Evolutionary conservation across 352 stramenopile species (phyloP), one percentile per base, ranked within the genome.

Genomic region (Pythium phragmiticola): DNA sequence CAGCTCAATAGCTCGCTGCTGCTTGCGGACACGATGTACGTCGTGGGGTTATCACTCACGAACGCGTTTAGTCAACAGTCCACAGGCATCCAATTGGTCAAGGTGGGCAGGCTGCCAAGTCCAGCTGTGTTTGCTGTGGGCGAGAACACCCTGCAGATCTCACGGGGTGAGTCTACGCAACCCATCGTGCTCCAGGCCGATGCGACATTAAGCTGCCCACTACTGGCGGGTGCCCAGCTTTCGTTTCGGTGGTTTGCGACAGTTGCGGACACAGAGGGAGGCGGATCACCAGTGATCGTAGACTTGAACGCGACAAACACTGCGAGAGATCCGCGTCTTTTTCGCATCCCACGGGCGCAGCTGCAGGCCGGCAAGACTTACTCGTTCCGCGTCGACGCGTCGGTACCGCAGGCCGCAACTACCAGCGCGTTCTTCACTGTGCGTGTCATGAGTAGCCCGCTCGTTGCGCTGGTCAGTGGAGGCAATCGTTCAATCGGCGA

Each of bases 261-360:
- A 0, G 14, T 66, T 58, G 6, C 33, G 49, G 4, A 60, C 46
- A 14, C 66, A 2, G 30, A 50, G 1, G 30, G 14, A 14, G 39
- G 36, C 5, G 19, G 33, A 9, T 14, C 26, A 5, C 43, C 54
- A 8, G 49, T 56, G 8, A 26, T 23, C 16, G 39, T 81, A 30
- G 65, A 82, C 19, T 64, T 88, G 19, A 84, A 72, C 26, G 64
- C 71, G 11, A 73, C 66, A 26, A 90, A 91, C 50, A 73, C 67
- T 0, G 84, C 82, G n/a, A 75, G 77, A 46, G 79, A 91, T 42
- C 80, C 84, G 4, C 77, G 80, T 13, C 65, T 83, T 7, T 93
- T 90, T 47, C 77, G 72, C 16, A 52, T 91, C 0, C 50, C 72
- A 0, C 68, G 77, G 2, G 69, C 75, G 5, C 51, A 64, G 9